phyloP scores from a whole-genome alignment of 2,329 filamentous ascomycete species.

The Myotisia sp. region DNA sequence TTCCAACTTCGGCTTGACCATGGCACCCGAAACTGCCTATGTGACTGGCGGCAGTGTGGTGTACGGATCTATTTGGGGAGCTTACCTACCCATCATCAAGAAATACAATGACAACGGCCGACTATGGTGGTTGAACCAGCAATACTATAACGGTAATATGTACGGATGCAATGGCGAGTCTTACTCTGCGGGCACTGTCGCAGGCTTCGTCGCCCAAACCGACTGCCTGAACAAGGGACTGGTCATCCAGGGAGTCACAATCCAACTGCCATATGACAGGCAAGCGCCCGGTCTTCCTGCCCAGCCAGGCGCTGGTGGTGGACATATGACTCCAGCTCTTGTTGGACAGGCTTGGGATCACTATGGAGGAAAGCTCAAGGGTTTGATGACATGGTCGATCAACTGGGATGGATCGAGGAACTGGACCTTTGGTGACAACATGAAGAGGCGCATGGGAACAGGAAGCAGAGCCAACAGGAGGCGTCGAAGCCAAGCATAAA shows the following conservation, averaged over 20 bases:
- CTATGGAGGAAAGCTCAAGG: not conserved
- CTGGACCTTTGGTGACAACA: constrained; percentile 1
- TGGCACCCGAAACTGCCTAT: constrained; percentile 1
- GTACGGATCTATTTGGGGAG: constrained; percentile 1
- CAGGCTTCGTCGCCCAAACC: constrained; percentile 1
- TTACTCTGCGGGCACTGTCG: not conserved
- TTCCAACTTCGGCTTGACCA: constrained; percentile 1
- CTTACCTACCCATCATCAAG: constrained; percentile 2
- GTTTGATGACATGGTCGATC: constrained; percentile 2
- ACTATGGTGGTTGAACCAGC: constrained; percentile 1
- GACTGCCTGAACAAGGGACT: not conserved
- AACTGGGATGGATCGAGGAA: constrained; percentile 1
- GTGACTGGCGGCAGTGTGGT: constrained; percentile 1
- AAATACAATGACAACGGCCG: constrained; percentile 1
- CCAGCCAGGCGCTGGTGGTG: not conserved
- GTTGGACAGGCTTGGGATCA: constrained; percentile 2
- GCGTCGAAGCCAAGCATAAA: no score
- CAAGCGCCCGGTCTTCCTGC: not conserved
- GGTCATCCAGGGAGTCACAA: not conserved
- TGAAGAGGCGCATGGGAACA: not conserved
- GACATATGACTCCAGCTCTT: not conserved
- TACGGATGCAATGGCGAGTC: constrained; percentile 1
- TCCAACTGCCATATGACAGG: constrained; percentile 1
- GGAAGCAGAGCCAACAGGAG: no score
- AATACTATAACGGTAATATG: constrained; percentile 2